phyloP scores from a whole-genome alignment of 2,329 filamentous ascomycete genomes.

The Fusarium siculi region DNA sequence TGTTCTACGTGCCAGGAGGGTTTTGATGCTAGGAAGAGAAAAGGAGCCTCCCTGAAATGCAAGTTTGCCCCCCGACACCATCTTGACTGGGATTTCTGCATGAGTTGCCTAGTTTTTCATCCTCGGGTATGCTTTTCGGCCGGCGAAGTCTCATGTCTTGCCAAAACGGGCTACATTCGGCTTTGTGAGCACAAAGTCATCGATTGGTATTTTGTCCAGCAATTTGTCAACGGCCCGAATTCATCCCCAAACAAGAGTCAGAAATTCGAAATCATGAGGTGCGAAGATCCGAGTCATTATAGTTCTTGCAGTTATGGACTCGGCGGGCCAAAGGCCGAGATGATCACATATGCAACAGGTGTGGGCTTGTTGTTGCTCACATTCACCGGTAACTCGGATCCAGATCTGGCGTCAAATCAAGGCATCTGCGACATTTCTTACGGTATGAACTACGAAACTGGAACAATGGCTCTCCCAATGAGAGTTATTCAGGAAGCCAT shows the following conservation, averaged over 20 bases:
- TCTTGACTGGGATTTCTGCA: not conserved
- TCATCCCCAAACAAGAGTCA: not conserved
- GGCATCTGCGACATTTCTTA: not conserved
- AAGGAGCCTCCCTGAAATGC: not conserved
- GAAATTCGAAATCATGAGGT: not conserved
- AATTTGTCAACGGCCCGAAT: not conserved
- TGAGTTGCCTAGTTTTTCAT: not conserved
- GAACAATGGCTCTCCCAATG: not conserved
- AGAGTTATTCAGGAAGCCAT: fast-evolving
- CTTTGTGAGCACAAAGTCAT: not conserved
- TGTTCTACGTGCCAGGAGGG: not conserved
- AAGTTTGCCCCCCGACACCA: not conserved
- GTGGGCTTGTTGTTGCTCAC: not conserved
- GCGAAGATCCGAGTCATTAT: not conserved
- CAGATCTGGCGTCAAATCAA: not conserved
- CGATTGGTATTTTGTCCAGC: not conserved
- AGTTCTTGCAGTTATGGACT: not conserved
- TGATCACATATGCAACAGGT: not conserved
- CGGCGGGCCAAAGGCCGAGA: not conserved
- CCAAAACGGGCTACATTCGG: not conserved
- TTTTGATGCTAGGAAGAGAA: fast-evolving
- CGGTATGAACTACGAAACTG: not conserved
- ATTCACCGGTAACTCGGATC: not conserved
- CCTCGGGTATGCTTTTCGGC: not conserved
- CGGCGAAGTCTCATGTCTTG: fast-evolving